Evolutionary conservation across 1,139 yeast species (phyloP).

Genomic region (Suhomyces coccinellae): DNA sequence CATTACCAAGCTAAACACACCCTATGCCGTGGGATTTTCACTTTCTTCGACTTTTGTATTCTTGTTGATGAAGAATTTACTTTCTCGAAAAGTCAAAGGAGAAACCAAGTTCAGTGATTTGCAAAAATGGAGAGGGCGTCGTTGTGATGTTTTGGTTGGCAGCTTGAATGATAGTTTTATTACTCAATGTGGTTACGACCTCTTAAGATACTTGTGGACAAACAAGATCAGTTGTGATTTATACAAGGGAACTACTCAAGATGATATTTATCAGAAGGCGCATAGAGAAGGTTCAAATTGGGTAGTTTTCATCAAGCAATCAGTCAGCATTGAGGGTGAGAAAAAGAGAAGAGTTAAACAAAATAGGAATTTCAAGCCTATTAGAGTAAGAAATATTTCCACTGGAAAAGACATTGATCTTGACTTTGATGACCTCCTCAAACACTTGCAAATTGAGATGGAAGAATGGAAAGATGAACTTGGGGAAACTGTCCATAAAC

Average conservation of each 20-base stretch:
- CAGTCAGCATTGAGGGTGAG: conserved; percentile 25
- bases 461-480: conserved; percentile 15
- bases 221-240: conserved; percentile 72
- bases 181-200: conserved; percentile 60
- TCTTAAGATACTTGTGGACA: conserved; percentile 69
- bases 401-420: conserved; percentile 68
- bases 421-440: conserved; percentile 62
- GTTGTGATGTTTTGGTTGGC: conserved; percentile 82
- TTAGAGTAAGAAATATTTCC: conserved; percentile 65
- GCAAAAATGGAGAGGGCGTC: conserved; percentile 32
- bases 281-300: conserved; percentile 69
- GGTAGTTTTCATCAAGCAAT: conserved; percentile 72
- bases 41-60: conserved; percentile 48
- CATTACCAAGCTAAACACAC: conserved; percentile 29
- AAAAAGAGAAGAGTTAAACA: conserved; percentile 42
- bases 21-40: conserved; percentile 82
- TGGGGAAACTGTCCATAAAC: not conserved
- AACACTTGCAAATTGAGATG: conserved; percentile 49
- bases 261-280: conserved; percentile 68
- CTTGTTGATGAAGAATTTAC: conserved; percentile 39
- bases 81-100: conserved; percentile 20
- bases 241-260: conserved; percentile 52
- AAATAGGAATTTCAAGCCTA: conserved; percentile 56
- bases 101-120: conserved; percentile 9
- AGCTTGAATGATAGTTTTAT: conserved; percentile 57